These are phyloP conservation scores for Monilinia vaccinii-corymbosi DNA, from an alignment of 2,329 filamentous ascomycete species.

Conservation along the genomic window DNA sequence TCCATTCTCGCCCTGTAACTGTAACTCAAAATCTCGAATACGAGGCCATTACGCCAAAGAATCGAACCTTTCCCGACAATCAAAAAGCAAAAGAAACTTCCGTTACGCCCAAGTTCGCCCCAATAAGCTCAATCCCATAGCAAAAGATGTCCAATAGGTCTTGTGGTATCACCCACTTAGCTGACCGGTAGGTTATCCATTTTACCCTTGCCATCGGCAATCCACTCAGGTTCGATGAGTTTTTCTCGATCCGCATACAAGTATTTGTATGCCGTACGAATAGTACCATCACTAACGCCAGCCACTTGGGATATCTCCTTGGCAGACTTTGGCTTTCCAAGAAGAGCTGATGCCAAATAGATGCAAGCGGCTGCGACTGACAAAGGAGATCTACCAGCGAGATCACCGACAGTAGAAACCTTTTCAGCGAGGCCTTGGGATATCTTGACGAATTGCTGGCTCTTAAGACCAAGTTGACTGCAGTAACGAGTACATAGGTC, in stretches of 20 bases:
- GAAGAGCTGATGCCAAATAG: conserved; percentile 86
- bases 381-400: conserved; percentile 82
- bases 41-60: conserved; percentile 11
- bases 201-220: conserved; percentile 61
- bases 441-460: conserved; percentile 69
- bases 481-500: conserved; percentile 88
- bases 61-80: conserved; percentile 11
- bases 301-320: conserved; percentile 79
- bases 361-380: conserved; percentile 94
- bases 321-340: conserved; percentile 69
- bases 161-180: conserved; percentile 27
- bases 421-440: conserved; percentile 70
- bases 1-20: conserved; percentile 14
- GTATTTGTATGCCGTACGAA: conserved; percentile 89
- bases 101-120: not conserved
- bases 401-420: conserved; percentile 66
- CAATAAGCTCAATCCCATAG: not conserved
- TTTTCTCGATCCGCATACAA: conserved; percentile 66
- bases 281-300: conserved; percentile 92
- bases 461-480: conserved; percentile 65
- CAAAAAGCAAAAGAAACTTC: conserved; percentile 11
- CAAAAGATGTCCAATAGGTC: not conserved
- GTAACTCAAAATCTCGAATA: conserved; percentile 14
- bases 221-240: conserved; percentile 68
- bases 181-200: conserved; percentile 57